These are phyloP conservation scores for Punica granatum DNA, from an alignment of 345 rosid species.

Conservation along the genomic window DNA sequence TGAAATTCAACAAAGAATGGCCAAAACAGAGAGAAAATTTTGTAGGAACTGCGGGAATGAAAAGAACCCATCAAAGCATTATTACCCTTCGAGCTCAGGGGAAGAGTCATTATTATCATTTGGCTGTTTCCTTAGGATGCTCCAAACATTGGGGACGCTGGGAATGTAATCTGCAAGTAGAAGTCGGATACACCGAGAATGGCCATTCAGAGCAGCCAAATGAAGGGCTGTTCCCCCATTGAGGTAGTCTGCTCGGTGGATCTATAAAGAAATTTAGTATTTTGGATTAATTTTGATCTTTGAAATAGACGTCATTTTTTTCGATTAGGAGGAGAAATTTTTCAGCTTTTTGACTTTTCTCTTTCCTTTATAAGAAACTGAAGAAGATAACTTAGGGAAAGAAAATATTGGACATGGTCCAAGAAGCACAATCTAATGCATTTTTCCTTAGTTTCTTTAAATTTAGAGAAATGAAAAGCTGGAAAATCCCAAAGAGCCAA, in stretches of 20 bases:
- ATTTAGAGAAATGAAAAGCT: neutral
- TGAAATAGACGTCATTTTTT: slow-evolving; percentile 9
- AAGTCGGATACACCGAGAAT: slow-evolving; percentile 77
- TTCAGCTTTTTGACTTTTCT: neutral
- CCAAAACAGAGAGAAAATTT: neutral
- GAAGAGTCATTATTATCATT: slow-evolving; percentile 18
- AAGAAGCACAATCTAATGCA: neutral
- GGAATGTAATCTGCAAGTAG: slow-evolving; percentile 84
- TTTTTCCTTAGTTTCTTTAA: neutral
- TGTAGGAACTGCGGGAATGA: neutral
- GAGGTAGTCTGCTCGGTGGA: slow-evolving; percentile 84
- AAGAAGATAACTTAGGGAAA: neutral
- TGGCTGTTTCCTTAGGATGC: slow-evolving; percentile 29
- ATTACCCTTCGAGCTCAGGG: slow-evolving; percentile 57
- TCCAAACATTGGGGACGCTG: slow-evolving; percentile 53
- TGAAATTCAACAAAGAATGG: neutral
- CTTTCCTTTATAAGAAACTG: neutral
- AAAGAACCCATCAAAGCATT: slow-evolving; percentile 4
- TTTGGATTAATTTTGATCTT: neutral
- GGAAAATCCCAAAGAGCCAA: neutral
- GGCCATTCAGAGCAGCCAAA: slow-evolving; percentile 90
- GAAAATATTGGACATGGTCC: neutral
- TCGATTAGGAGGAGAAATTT: neutral
- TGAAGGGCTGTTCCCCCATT: slow-evolving; percentile 97
- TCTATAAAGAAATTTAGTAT: slow-evolving; percentile 23